These are phyloP conservation scores for Macadamia tetraphylla DNA, from an alignment of 164 flowering plant genomes.

Conservation along the genomic window DNA sequence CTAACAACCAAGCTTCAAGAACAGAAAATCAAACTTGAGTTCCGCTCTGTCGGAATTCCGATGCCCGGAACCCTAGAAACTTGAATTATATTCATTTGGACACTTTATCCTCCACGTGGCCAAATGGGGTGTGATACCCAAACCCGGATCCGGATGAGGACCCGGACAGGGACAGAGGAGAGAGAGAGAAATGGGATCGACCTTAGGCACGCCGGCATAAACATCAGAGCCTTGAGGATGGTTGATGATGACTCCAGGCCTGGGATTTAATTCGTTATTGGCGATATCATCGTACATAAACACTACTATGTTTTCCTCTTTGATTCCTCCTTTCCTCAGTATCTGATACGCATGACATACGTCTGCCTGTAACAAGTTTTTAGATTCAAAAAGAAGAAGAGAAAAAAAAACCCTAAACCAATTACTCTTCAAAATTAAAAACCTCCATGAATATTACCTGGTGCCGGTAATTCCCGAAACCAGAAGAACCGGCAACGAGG, in stretches of 20 bases:
- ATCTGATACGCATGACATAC: slow-evolving; percentile 95
- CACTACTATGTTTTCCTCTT: slow-evolving; percentile 85
- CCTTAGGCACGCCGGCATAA: slow-evolving; percentile 93
- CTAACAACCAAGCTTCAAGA: too few species aligned
- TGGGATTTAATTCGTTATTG: slow-evolving; percentile 49
- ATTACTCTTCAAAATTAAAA: too few species aligned
- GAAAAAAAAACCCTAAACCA: too few species aligned
- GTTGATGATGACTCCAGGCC: slow-evolving; percentile 75
- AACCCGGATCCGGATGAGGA: too few species aligned
- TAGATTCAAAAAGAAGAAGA: too few species aligned
- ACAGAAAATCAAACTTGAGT: too few species aligned
- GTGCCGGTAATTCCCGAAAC: slow-evolving; percentile 78
- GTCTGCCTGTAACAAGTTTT: slow-evolving; percentile 51
- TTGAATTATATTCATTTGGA: too few species aligned
- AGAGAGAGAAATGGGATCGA: slow-evolving; percentile 35
- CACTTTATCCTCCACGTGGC: too few species aligned
- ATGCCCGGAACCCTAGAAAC: too few species aligned
- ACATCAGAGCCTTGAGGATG: slow-evolving; percentile 75
- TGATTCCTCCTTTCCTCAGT: slow-evolving; percentile 72
- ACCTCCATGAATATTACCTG: slow-evolving; percentile 38
- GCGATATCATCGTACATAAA: slow-evolving; percentile 95
- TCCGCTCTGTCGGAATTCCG: too few species aligned
- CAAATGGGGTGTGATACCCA: too few species aligned
- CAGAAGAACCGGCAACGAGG: slow-evolving; percentile 83
- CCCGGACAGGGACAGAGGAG: too few species aligned